Evolutionary conservation across 2,329 filamentous ascomycete species (phyloP).

Genomic region (Cadophora luteo-olivacea): DNA sequence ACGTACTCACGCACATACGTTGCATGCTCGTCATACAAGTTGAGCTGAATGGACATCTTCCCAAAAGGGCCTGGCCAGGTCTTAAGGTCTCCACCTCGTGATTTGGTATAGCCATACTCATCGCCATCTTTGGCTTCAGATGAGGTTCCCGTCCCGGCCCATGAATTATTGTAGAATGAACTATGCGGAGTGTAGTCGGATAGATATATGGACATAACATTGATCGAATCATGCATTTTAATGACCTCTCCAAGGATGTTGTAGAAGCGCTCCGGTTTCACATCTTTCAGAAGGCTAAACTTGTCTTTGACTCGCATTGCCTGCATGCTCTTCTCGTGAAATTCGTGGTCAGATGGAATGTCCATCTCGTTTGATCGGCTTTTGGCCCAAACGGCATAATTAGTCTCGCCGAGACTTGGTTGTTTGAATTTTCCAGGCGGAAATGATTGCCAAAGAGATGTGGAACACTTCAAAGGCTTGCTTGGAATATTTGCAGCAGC

Average conservation of each 20-base stretch:
- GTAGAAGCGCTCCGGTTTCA: constrained; percentile 62
- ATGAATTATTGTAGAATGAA: constrained; percentile 57
- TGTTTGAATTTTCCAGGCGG: constrained; percentile 21
- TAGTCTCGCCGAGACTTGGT: constrained; percentile 34
- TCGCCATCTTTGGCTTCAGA: constrained; percentile 56
- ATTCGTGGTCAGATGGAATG: constrained; percentile 53
- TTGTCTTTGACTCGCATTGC: constrained; percentile 59
- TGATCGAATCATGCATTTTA: constrained; percentile 54
- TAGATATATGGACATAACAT: constrained; percentile 69
- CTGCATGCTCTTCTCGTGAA: constrained; percentile 47
- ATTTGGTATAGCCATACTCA: constrained; percentile 58
- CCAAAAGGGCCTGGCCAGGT: constrained; percentile 80
- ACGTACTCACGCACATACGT: constrained; percentile 61
- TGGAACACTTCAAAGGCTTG: background rate
- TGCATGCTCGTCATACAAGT: constrained; percentile 73
- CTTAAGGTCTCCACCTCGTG: constrained; percentile 42
- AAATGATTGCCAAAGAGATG: constrained; percentile 32
- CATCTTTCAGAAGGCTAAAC: constrained; percentile 69
- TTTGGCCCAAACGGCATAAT: constrained; percentile 57
- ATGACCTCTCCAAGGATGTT: constrained; percentile 78
- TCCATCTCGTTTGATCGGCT: constrained; percentile 51
- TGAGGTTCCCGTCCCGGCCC: constrained; percentile 41
- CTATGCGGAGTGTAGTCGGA: constrained; percentile 83
- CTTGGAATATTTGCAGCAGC: constrained; percentile 48
- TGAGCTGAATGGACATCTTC: constrained; percentile 73